Evolutionary conservation across 768 basidiomycete genomes (phyloP), one percentile per base, ranked within the genome.

Genomic region (Boletus tomentosulus): DNA sequence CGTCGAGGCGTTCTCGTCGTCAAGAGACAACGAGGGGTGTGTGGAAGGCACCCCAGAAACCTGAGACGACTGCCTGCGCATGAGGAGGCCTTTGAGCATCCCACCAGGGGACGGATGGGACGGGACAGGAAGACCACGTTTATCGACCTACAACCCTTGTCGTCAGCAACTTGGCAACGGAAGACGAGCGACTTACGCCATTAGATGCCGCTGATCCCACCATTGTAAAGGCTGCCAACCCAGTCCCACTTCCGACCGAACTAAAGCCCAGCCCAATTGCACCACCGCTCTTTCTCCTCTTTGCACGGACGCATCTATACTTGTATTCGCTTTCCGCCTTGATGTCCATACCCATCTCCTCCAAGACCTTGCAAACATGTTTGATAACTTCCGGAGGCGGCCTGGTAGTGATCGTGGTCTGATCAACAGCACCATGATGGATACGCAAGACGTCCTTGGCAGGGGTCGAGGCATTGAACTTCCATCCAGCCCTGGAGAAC

Each of bases 391-490:
- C 89, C 1, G 86, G 83, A 34, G 96, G 94, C 9, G 85, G 75
- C 22, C 83, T 79, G 3, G 85, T 91, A 33, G 96, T 97, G 62
- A 98, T 81, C 49, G 85, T 94, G 27, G 84, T 84, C 68, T 88
- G 87, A 67, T 98, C 97, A 30, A 98, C 88, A 2, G 95, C 86
- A 57, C 95, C 96, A 61, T 91, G 88, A 66, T 98, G 96, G 39
- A 89, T 82, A 11, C 93, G 83, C 38, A 98, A 70, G 48, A 77
- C 78, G 37, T 79, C 79, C 58, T 74, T 76, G 25, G 71, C 44
- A 22, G 66, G 62, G 6, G 69, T 58, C 38, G 72, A 65, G 57
- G 69, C 54, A 31, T 55, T 61, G 44, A 70, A 70, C 48, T 66
- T 72, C 65, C 69, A 71, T 31, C 61, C 70, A 24, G 66, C 54